Evolutionary conservation across 257 asterid species (phyloP).

Genomic region (Primulina eburnea): DNA sequence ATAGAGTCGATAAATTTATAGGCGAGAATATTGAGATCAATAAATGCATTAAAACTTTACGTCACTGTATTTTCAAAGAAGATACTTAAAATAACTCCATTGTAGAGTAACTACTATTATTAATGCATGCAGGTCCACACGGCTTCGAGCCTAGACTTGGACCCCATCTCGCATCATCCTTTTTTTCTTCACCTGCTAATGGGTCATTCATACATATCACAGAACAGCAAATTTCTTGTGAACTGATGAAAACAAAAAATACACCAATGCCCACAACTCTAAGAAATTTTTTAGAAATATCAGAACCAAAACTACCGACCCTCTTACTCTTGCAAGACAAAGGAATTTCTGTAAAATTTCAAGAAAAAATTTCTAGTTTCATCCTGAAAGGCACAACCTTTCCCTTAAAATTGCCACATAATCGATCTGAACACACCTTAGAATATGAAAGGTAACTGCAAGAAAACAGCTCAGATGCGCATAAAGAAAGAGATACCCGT

Average conservation of each 20-base stretch:
- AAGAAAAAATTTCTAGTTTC: background rate
- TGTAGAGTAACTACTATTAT: background rate
- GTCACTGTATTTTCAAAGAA: constrained; percentile 18
- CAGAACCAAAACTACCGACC: background rate
- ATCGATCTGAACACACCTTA: background rate
- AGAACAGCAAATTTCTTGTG: background rate
- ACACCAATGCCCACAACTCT: background rate
- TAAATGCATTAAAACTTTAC: constrained; percentile 32
- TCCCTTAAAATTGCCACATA: background rate
- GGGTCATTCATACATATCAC: constrained; percentile 10
- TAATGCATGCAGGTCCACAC: constrained; percentile 31
- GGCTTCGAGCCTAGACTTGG: constrained; percentile 29
- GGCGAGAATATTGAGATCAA: constrained; percentile 29
- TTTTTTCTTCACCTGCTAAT: background rate
- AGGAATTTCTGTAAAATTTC: background rate
- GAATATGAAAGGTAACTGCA: background rate
- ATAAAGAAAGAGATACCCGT: constrained; percentile 16
- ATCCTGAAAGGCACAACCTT: background rate
- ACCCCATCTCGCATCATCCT: constrained; percentile 17
- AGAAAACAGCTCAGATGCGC: constrained; percentile 13
- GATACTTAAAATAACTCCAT: background rate
- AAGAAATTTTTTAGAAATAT: background rate
- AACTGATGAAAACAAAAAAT: too few species aligned
- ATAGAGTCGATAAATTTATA: constrained; percentile 13
- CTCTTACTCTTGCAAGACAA: too few species aligned